phyloP scores from a whole-genome alignment of 2,329 filamentous ascomycete species.

The Knufia fluminis region DNA sequence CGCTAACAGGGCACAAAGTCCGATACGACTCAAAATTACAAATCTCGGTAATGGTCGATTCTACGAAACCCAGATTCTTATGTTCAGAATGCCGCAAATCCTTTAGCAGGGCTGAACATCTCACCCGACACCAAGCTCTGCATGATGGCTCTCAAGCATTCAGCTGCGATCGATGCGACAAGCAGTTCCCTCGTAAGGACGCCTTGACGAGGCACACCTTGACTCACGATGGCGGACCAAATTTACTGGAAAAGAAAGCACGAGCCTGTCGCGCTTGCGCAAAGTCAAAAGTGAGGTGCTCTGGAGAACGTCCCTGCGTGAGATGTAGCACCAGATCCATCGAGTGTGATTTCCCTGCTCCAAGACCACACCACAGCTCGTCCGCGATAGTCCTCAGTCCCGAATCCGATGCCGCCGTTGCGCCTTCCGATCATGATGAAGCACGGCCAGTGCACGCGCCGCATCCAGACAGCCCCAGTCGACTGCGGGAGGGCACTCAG shows the following conservation, averaged over 20 bases:
- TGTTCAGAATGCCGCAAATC: conserved; percentile 30
- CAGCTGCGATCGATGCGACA: conserved; percentile 32
- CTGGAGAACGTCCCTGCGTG: conserved; percentile 30
- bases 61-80: not conserved
- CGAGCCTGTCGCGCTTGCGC: conserved; percentile 33
- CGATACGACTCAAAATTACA: not conserved
- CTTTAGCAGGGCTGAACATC: conserved; percentile 41
- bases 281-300: conserved; percentile 31
- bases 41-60: not conserved
- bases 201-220: conserved; percentile 33
- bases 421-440: not conserved
- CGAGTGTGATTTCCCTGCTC: conserved; percentile 30
- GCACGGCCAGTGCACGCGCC: not conserved
- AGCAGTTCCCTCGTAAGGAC: conserved; percentile 35
- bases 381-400: not conserved
- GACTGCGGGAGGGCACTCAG: not conserved
- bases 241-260: conserved; percentile 28
- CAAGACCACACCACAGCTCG: conserved; percentile 19
- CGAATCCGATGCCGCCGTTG: not conserved
- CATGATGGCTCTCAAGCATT: conserved; percentile 36
- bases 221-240: conserved; percentile 29
- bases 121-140: conserved; percentile 39
- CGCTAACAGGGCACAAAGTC: not conserved
- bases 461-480: not conserved
- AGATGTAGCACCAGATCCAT: conserved; percentile 30